phyloP scores from a whole-genome alignment of 129 eudicot species.

The Centrapalus pauciflorus region DNA sequence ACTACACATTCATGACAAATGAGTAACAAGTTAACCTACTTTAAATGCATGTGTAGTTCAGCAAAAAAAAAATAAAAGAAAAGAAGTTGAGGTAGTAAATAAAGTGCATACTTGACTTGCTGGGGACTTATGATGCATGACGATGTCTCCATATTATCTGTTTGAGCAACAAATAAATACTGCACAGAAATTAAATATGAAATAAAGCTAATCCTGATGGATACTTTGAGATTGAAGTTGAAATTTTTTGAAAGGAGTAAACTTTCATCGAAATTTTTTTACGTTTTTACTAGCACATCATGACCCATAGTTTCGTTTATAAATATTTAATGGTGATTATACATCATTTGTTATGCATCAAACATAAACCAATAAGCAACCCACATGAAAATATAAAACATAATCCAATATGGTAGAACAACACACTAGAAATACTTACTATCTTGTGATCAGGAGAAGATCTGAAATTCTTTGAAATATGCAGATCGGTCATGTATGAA shows the following conservation, averaged over 20 bases:
- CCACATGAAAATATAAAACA: background rate
- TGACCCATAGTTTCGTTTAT: no score
- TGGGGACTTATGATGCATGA: slow-evolving; percentile 70
- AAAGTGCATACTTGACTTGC: slow-evolving; percentile 50
- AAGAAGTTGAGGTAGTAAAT: background rate
- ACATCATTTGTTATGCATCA: background rate
- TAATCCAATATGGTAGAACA: background rate
- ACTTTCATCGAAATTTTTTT: no score
- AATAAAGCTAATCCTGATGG: no score
- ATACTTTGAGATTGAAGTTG: no score
- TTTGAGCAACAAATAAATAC: slow-evolving; percentile 68
- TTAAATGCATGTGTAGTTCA: background rate
- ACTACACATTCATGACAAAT: slow-evolving; percentile 30
- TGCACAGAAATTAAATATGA: slow-evolving; percentile 28
- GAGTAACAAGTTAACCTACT: slow-evolving; percentile 12
- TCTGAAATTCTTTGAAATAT: slow-evolving; percentile 47
- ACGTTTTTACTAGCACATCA: no score
- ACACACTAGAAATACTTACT: slow-evolving; percentile 42
- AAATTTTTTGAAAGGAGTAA: no score
- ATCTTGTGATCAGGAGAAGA: slow-evolving; percentile 48
- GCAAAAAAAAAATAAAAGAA: background rate
- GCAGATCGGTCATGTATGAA: slow-evolving; percentile 69
- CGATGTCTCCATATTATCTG: slow-evolving; percentile 63
- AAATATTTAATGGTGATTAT: background rate
- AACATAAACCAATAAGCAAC: background rate